A percentile compares a stretch with the other conserved stretches of the same genome.
Conservation (phyloP, 371 early-diverging fungal species). For the Mucor piriformis region DNA sequence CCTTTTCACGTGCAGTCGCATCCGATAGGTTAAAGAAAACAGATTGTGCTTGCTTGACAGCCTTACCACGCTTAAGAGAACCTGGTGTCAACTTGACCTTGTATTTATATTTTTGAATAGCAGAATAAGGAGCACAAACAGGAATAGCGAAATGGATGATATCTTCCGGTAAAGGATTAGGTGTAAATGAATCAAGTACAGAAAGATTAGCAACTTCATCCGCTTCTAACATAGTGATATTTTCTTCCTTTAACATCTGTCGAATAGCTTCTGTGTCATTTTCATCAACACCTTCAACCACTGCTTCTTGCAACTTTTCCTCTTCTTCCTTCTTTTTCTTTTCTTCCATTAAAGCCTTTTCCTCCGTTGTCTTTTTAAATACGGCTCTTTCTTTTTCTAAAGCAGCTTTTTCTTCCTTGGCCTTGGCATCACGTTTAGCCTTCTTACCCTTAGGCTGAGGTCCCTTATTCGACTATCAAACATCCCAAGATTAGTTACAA, state of each 20-base stretch:
- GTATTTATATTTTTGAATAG: constrained; percentile 91
- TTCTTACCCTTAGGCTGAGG: constrained; percentile 78
- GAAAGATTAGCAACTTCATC: constrained; percentile 68
- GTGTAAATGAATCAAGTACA: constrained; percentile 80
- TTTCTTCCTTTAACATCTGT: constrained; percentile 74
- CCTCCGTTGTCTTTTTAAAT: constrained; percentile 30
- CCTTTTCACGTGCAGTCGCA: constrained; percentile 69
- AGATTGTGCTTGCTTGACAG: constrained; percentile 49
- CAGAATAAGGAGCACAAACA: constrained; percentile 94
- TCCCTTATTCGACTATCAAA: constrained; percentile 71
- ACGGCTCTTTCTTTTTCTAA: constrained; percentile 31
- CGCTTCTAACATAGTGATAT: constrained; percentile 67
- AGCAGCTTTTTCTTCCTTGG: constrained; percentile 48
- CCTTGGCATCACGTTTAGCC: constrained; percentile 64
- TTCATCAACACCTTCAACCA: constrained; percentile 20
- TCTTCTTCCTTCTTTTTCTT: constrained; percentile 11
- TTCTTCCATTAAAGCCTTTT: constrained; percentile 4
- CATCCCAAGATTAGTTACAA: too few species aligned
- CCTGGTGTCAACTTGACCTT: constrained; percentile 97
- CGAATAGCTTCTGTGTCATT: constrained; percentile 67
- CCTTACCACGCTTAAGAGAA: constrained; percentile 94
- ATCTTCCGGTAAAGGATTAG: constrained; percentile 80
- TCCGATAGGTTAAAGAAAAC: constrained; percentile 58
- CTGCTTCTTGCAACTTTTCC: neutral
- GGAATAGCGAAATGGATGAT: constrained; percentile 89